phyloP scores from a whole-genome alignment of 1,284 basidiomycete genomes.

The Puccinia hordei region DNA sequence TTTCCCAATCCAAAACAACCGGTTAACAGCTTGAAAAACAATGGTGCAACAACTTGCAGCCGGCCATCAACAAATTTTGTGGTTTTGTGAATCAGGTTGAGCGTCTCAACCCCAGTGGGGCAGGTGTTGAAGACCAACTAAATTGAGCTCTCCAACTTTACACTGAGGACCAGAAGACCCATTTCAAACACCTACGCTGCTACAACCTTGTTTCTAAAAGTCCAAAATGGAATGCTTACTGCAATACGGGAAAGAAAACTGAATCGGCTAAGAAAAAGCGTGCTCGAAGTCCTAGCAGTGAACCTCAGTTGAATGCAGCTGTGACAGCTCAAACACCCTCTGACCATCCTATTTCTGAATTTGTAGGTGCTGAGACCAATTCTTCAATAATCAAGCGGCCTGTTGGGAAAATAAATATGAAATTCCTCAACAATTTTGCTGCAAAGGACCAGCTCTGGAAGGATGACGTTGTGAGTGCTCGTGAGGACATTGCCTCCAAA shows the following conservation, averaged over 20 bases:
- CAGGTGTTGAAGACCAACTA: neutral
- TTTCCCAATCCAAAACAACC: no score
- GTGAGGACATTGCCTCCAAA: no score
- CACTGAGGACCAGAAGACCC: no score
- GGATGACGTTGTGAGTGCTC: neutral
- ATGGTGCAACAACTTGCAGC: neutral
- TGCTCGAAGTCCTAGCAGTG: neutral
- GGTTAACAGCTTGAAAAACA: no score
- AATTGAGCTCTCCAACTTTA: no score
- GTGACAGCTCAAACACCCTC: neutral
- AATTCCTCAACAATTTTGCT: neutral
- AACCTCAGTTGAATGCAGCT: neutral
- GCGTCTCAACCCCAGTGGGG: neutral
- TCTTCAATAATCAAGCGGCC: neutral
- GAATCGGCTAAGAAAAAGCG: no score
- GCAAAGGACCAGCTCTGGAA: neutral
- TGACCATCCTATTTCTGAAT: neutral
- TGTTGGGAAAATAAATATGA: neutral
- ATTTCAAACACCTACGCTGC: no score
- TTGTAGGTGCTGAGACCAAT: neutral
- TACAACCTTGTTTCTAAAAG: no score
- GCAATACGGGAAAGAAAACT: no score
- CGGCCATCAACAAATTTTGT: slow-evolving; percentile 1
- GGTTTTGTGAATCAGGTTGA: slow-evolving; percentile 3
- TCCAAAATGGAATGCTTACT: no score